Percentiles rank a stretch among this genome's conserved stretches.
These are phyloP conservation scores for Fraxinus anomala DNA, from an alignment of 257 asterid species.

Conservation along the genomic window DNA sequence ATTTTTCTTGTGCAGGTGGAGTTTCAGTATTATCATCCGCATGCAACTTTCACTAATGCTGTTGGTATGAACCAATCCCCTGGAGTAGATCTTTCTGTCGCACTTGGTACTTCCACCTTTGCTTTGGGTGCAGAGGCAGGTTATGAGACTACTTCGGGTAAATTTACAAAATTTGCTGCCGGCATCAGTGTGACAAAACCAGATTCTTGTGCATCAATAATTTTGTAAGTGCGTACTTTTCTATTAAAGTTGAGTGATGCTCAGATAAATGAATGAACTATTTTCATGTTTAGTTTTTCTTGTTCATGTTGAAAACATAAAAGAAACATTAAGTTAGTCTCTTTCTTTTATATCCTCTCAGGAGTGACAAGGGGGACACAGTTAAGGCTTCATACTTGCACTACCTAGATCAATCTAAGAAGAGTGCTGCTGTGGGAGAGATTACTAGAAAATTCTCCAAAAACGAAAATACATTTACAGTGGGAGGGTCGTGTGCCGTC, in stretches of 20 bases:
- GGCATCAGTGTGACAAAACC: constrained; percentile 74
- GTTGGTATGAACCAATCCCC: constrained; percentile 57
- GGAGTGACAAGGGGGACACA: constrained; percentile 74
- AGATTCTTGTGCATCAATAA: constrained; percentile 72
- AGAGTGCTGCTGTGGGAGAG: constrained; percentile 62
- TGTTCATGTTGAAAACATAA: background rate
- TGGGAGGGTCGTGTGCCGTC: constrained; percentile 63
- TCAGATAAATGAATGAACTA: background rate
- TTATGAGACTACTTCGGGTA: no score
- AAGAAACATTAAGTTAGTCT: background rate
- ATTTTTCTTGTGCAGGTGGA: constrained; percentile 46
- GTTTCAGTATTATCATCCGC: constrained; percentile 71
- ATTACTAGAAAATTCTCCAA: constrained; percentile 62
- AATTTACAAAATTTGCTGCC: constrained; percentile 69
- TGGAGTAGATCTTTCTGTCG: no score
- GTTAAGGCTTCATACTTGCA: constrained; percentile 64
- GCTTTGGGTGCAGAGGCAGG: no score
- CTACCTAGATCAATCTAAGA: constrained; percentile 55
- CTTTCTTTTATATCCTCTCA: constrained; percentile 20
- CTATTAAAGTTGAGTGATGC: background rate
- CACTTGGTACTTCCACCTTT: no score
- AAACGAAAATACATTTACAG: constrained; percentile 62
- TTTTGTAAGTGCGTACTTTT: constrained; percentile 54
- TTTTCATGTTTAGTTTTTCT: background rate
- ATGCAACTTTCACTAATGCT: constrained; percentile 68